phyloP scores from a whole-genome alignment of 2,329 filamentous ascomycete genomes.

The Mariannaea elegans region DNA sequence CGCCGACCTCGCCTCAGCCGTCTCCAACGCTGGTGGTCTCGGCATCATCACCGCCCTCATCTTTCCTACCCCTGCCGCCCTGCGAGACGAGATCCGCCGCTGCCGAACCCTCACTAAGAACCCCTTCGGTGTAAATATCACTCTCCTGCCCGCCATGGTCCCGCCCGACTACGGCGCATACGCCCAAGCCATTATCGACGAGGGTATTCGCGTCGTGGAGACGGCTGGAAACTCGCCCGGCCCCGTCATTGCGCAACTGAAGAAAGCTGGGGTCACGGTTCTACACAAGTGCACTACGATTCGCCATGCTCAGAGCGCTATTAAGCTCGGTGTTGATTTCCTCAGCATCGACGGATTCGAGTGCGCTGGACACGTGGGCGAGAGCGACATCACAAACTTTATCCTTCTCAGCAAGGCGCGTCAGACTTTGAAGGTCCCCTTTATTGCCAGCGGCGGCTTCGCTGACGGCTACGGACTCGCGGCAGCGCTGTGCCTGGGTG shows the following conservation, averaged over 20 bases:
- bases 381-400: conserved; percentile 89
- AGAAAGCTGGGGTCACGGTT: conserved; percentile 79
- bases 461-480: conserved; percentile 94
- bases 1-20: conserved; percentile 78
- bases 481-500: conserved; percentile 87
- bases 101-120: conserved; percentile 81
- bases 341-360: conserved; percentile 97
- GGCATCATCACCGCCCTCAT: conserved; percentile 89
- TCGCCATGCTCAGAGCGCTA: conserved; percentile 87
- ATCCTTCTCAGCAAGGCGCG: conserved; percentile 86
- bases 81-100: conserved; percentile 91
- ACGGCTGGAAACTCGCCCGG: conserved; percentile 90
- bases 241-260: conserved; percentile 88
- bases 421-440: conserved; percentile 85
- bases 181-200: conserved; percentile 91
- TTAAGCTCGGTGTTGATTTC: conserved; percentile 97
- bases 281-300: conserved; percentile 99
- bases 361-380: conserved; percentile 89
- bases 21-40: conserved; percentile 83
- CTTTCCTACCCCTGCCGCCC: conserved; percentile 88
- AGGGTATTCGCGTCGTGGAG: conserved; percentile 91
- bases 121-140: conserved; percentile 95
- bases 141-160: conserved; percentile 86
- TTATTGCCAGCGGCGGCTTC: conserved; percentile 96
- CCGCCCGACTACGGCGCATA: conserved; percentile 94